Evolutionary conservation across 2,329 filamentous ascomycete species (phyloP).

Genomic region (Nigrospora sphaerica): DNA sequence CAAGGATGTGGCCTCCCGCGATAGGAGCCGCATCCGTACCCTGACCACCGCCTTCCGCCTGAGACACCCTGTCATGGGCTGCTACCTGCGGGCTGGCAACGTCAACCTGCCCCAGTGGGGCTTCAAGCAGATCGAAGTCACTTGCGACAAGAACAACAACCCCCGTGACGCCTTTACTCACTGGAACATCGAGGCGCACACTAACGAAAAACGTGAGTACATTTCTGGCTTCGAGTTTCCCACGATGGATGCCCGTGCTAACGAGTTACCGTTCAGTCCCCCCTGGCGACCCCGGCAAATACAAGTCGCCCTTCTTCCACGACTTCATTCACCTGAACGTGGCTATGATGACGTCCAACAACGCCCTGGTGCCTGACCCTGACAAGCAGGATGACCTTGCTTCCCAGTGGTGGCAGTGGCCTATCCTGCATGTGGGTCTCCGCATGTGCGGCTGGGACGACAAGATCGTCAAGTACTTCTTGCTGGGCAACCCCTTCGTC

Average conservation of each 20-base stretch:
- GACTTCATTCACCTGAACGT: constrained; percentile 98
- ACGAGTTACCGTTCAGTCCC: constrained; percentile 52
- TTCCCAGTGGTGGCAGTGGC: constrained; percentile 98
- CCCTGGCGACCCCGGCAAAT: constrained; percentile 78
- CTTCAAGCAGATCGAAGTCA: constrained; percentile 99
- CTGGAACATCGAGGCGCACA: constrained; percentile 97
- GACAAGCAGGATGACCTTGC: constrained; percentile 99
- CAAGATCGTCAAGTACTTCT: constrained; percentile 92
- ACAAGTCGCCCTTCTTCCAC: constrained; percentile 94
- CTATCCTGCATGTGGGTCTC: constrained; percentile 86
- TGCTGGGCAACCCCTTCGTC: constrained; percentile 90
- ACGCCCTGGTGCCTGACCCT: constrained; percentile 91
- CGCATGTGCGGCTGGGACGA: constrained; percentile 99
- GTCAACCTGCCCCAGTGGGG: constrained; percentile 98
- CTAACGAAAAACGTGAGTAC: constrained; percentile 81
- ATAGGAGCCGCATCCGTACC: constrained; percentile 79
- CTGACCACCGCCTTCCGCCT: constrained; percentile 90
- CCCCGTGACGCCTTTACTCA: constrained; percentile 91
- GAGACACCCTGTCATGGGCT: constrained; percentile 73
- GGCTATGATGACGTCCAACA: constrained; percentile 99
- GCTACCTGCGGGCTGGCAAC: constrained; percentile 92
- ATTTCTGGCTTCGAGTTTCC: not conserved
- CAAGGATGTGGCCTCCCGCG: constrained; percentile 77
- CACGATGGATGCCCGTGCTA: too few species aligned
- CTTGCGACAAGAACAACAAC: constrained; percentile 88